phyloP scores from a whole-genome alignment of 2,329 filamentous ascomycete species.

The Aspergillus arachidicola region DNA sequence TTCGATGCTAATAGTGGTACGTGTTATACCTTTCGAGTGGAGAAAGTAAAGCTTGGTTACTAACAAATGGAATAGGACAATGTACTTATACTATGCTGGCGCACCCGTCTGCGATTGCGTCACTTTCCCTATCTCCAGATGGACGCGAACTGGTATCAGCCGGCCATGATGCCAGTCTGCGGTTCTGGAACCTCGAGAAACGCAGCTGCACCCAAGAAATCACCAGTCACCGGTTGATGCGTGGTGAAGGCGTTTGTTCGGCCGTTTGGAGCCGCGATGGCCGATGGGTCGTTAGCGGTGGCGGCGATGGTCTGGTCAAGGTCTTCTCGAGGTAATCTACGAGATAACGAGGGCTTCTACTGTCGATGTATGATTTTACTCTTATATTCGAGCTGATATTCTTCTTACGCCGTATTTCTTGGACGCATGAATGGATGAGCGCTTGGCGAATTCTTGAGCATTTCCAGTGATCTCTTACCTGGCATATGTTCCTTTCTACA shows the following conservation, averaged over 20 bases:
- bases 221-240: slow-evolving; percentile 88
- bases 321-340: slow-evolving; percentile 61
- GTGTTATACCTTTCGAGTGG: slow-evolving; percentile 40
- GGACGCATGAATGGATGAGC: slow-evolving; percentile 39
- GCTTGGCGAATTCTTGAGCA: slow-evolving; percentile 39
- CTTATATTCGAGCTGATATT: slow-evolving; percentile 26
- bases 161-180: slow-evolving; percentile 90
- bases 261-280: slow-evolving; percentile 97
- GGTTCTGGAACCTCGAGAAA: slow-evolving; percentile 98
- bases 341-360: slow-evolving; percentile 34
- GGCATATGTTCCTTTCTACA: slow-evolving; percentile 37
- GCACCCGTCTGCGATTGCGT: slow-evolving; percentile 89
- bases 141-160: slow-evolving; percentile 93
- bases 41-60: background rate
- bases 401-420: slow-evolving; percentile 31
- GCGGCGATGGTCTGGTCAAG: slow-evolving; percentile 94
- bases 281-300: slow-evolving; percentile 89
- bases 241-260: slow-evolving; percentile 90
- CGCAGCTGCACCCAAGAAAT: slow-evolving; percentile 94
- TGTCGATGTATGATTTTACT: slow-evolving; percentile 32
- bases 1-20: slow-evolving; percentile 98
- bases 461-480: slow-evolving; percentile 40
- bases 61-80: slow-evolving; percentile 68
- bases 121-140: slow-evolving; percentile 87
- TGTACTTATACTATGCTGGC: slow-evolving; percentile 99